Conservation (phyloP, 139 green algal genomes). For the Zygnema circumcarinatum region DNA sequence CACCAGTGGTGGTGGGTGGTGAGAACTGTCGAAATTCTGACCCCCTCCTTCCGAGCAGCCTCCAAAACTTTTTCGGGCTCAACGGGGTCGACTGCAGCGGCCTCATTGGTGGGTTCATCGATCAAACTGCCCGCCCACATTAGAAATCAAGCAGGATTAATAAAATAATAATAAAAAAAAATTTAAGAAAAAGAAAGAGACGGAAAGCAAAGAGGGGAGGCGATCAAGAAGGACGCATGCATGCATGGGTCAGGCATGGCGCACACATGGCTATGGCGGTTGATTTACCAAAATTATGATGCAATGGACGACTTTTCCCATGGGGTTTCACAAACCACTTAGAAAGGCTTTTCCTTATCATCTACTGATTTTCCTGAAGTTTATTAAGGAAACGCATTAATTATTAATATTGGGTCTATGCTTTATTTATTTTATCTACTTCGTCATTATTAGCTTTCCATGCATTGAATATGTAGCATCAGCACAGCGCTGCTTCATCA, state of each 20-base stretch:
- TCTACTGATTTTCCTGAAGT: too few species aligned
- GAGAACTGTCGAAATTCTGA: slow-evolving; percentile 44
- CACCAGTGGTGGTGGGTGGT: slow-evolving; percentile 61
- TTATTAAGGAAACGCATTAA: not conserved
- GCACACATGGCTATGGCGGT: not conserved
- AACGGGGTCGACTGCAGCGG: slow-evolving; percentile 51
- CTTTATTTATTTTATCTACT: too few species aligned
- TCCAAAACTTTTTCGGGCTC: slow-evolving; percentile 43
- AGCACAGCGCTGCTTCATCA: not conserved
- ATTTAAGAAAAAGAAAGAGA: not conserved
- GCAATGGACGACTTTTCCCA: too few species aligned
- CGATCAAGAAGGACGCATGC: not conserved
- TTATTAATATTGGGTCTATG: not conserved
- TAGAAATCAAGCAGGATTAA: not conserved
- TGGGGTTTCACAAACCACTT: not conserved
- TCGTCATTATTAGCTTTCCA: not conserved
- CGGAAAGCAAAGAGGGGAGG: not conserved
- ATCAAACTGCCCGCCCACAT: slow-evolving; percentile 34
- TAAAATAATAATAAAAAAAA: not conserved
- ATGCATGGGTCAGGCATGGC: not conserved
- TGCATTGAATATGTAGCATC: not conserved
- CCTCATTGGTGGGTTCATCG: slow-evolving; percentile 45
- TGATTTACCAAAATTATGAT: not conserved
- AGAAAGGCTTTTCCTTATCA: too few species aligned
- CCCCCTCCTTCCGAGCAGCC: slow-evolving; percentile 34